Base-by-base conservation (phyloP, 176 grass and related monocot genomes). In the Oryza meyeriana region DNA sequence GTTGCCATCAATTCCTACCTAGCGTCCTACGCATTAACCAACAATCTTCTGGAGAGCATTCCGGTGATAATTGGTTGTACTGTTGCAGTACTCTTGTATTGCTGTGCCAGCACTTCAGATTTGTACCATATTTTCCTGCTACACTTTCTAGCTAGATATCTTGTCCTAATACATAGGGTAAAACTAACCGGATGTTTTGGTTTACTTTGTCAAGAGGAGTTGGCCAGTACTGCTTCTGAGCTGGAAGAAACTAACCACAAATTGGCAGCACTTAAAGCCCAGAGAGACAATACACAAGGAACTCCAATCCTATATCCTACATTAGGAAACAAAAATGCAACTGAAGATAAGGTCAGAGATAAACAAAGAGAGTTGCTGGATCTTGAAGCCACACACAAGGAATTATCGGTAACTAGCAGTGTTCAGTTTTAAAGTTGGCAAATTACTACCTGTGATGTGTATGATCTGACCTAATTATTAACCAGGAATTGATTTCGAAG, bases 191-290 rank as follows among this genome's bases (percentile, higher is more conserved):
- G 22, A 41, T 31, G 27, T 88, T 64, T 64, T 87, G 16, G 55
- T 88, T 63, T 79, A 65, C 38, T 47, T 87, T 84, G 72, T 89
- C 41, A 78, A 97, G 94, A 94, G 94, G 94, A 97, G 75, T 90
- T 89, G 76, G 68, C 69, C 40, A 84, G 79, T 85, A 80, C 79
- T 52, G 70, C 90, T 84, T 30, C 87, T 22, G 88, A 97, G 66
- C 85, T 97, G 82, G 83, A 91, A 89, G 91, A 90, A 87, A 94
- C 71, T 28, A 94, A 81, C 64, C 38, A 39, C 12, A 97, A 63
- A 77, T 28, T 94, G 71, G 79, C 82, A 66, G 69, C 67, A 72
- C 79, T 97, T 41, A 97, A 91, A 88, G 74, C 82, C 65, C 83
- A 88, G 41, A 86, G 78, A 86, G 89, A 90, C 72, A 76, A 64